Conservation (phyloP, 1,284 basidiomycete species). For the Vanrija humicola region DNA sequence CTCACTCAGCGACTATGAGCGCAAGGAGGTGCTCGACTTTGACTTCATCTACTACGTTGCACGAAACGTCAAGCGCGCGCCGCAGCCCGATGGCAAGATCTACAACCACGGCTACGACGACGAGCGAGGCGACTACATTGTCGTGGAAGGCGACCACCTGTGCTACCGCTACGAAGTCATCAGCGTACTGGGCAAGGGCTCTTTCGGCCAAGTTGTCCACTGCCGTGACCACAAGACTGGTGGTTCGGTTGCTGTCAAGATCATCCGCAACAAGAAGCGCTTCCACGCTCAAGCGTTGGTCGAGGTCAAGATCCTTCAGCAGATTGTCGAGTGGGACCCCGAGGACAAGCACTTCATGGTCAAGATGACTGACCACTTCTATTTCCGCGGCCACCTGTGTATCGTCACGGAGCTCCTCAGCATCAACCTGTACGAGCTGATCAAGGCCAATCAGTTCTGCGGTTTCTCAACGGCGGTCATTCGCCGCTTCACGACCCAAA, state of each 20-base stretch:
- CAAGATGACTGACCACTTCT: conserved; percentile 98
- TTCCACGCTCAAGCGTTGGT: conserved; percentile 98
- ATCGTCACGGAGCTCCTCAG: conserved; percentile 97
- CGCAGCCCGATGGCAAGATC: conserved; percentile 60
- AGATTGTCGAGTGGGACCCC: conserved; percentile 93
- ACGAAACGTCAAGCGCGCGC: conserved; percentile 24
- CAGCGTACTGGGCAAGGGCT: conserved; percentile 91
- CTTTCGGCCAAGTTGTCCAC: conserved; percentile 95
- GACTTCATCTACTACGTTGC: conserved; percentile 68
- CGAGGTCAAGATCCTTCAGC: conserved; percentile 97
- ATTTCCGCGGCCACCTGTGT: conserved; percentile 95
- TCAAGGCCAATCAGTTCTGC: conserved; percentile 97
- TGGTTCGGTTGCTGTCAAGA: conserved; percentile 94
- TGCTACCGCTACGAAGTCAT: conserved; percentile 94
- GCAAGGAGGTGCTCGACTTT: conserved; percentile 86
- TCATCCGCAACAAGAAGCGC: conserved; percentile 98
- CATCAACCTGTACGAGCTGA: conserved; percentile 98
- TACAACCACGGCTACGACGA: conserved; percentile 98
- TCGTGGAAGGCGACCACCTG: conserved; percentile 87
- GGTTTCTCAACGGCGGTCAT: conserved; percentile 95
- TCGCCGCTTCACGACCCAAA: conserved; percentile 92
- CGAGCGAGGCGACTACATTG: conserved; percentile 93
- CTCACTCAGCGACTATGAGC: conserved; percentile 77
- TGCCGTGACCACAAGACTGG: conserved; percentile 98
- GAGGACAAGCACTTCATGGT: conserved; percentile 97